These are phyloP conservation scores for Arxiozyma slooffiae DNA, from an alignment of 1,139 yeast species.

Conservation along the genomic window DNA sequence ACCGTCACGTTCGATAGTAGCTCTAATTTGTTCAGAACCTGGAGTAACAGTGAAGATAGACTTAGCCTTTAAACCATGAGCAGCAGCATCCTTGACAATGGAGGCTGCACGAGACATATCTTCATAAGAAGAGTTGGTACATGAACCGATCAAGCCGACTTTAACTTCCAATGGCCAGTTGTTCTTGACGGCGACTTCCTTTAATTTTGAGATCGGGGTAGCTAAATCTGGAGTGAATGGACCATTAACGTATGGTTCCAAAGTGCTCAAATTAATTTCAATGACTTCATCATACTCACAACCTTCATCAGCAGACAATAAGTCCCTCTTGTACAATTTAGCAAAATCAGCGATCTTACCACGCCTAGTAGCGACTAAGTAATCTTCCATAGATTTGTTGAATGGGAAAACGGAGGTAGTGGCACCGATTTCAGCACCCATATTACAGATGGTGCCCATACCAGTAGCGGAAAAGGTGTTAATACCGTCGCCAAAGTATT, in stretches of 20 bases:
- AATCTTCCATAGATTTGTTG: slow-evolving; percentile 83
- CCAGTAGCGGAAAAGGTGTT: slow-evolving; percentile 95
- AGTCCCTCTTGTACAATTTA: slow-evolving; percentile 59
- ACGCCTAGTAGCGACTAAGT: slow-evolving; percentile 84
- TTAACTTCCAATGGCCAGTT: slow-evolving; percentile 92
- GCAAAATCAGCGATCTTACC: slow-evolving; percentile 76
- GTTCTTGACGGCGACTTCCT: slow-evolving; percentile 75
- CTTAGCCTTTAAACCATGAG: slow-evolving; percentile 86
- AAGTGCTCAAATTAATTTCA: slow-evolving; percentile 87
- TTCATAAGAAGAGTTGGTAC: slow-evolving; percentile 98
- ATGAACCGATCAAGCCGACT: slow-evolving; percentile 96
- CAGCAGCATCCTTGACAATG: slow-evolving; percentile 80
- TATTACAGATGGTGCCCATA: slow-evolving; percentile 99
- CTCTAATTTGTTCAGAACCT: slow-evolving; percentile 98
- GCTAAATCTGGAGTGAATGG: slow-evolving; percentile 99
- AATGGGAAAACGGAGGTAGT: slow-evolving; percentile 97
- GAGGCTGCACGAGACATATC: slow-evolving; percentile 98
- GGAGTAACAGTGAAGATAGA: slow-evolving; percentile 90
- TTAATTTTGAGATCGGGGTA: slow-evolving; percentile 89
- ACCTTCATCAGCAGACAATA: slow-evolving; percentile 85
- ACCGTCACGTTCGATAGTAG: slow-evolving; percentile 97
- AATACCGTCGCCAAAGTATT: slow-evolving; percentile 96
- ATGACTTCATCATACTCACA: slow-evolving; percentile 92
- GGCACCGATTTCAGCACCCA: slow-evolving; percentile 99
- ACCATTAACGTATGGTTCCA: slow-evolving; percentile 97